phyloP scores from a whole-genome alignment of 495 filamentous ascomycete species.

The Pseudoneurospora amorphoporcata region DNA sequence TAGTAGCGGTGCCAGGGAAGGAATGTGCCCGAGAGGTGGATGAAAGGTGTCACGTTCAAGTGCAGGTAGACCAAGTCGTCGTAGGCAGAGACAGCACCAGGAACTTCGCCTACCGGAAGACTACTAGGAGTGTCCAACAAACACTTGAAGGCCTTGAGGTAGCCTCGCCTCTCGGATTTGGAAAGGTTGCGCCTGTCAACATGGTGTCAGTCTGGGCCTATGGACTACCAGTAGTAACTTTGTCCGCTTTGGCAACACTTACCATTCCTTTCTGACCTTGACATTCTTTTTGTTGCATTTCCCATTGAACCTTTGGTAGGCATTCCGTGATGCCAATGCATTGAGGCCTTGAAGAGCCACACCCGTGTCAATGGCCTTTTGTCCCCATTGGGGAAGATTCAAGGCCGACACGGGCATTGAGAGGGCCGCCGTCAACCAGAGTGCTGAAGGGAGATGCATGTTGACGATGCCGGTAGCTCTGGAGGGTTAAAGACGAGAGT shows the following conservation, averaged over 20 bases:
- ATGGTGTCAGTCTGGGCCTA: not conserved
- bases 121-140: constrained; percentile 43
- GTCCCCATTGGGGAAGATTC: constrained; percentile 8
- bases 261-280: constrained; percentile 22
- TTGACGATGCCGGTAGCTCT: not conserved
- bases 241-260: not conserved
- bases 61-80: constrained; percentile 66
- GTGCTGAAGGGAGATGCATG: not conserved
- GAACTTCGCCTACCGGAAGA: constrained; percentile 17
- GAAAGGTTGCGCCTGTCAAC: constrained; percentile 36
- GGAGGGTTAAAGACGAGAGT: not conserved
- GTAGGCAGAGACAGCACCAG: constrained; percentile 19
- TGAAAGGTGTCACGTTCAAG: constrained; percentile 47
- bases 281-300: constrained; percentile 14
- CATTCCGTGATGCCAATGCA: constrained; percentile 9
- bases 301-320: constrained; percentile 3
- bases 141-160: constrained; percentile 58
- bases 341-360: constrained; percentile 16
- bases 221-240: not conserved
- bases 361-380: constrained; percentile 15
- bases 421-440: constrained; percentile 4
- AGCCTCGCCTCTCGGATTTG: constrained; percentile 40
- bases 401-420: constrained; percentile 1
- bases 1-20: constrained; percentile 65
- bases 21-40: constrained; percentile 59